Base-by-base conservation (phyloP, 768 basidiomycete genomes). In the Cubamyces lactineus region DNA sequence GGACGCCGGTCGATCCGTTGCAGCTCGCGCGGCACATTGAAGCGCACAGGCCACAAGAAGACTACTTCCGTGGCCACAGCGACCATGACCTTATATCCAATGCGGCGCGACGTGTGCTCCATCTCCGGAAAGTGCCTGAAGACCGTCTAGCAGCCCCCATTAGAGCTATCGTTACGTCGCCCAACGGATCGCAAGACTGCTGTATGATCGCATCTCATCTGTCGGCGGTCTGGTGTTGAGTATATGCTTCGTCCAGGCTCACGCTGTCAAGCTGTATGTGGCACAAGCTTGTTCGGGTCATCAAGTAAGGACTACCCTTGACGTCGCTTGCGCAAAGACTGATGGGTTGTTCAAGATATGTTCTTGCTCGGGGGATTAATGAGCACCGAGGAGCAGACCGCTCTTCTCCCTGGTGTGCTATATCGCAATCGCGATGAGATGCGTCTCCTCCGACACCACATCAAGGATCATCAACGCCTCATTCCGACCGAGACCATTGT, bases 291-390 rank as follows among this genome's bases (percentile, higher is more conserved):
- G 2, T 69, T 71, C 62, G 73, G 72, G 16, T 23, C 47, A 53
- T 63, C 60, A 19, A 77, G 76, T 76, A 51, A 64, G 76, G 65
- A 2, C 2, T 5, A 11, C 41, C 4, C 3, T 47, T 0, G 2
- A 34, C 34, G 34, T 34, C 34, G 34, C 6, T 34, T 34, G 34
- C 11, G 9, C 9, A 9, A 11, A 9, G 6, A 0, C 19, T 1
- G 40, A 26, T 28, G 49, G 40, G 26, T 17, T 12, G 12, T 21
- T n/a, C 48, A 3, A 16, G 68, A 69, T 28, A 62, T 65, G 53
- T 38, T 54, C 16, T 49, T 69, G 7, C 53, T 67, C 9, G 17
- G 57, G 6, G 63, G 66, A 16, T 30, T 53, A 8, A 0, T 69
- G 12, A 12, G 38, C 9, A 5, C 39, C 13, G 2, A 5, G 16